A percentile compares a stretch with the other conserved stretches of the same genome.
phyloP scores from a whole-genome alignment of 257 asterid species.

The Prunella vulgaris region DNA sequence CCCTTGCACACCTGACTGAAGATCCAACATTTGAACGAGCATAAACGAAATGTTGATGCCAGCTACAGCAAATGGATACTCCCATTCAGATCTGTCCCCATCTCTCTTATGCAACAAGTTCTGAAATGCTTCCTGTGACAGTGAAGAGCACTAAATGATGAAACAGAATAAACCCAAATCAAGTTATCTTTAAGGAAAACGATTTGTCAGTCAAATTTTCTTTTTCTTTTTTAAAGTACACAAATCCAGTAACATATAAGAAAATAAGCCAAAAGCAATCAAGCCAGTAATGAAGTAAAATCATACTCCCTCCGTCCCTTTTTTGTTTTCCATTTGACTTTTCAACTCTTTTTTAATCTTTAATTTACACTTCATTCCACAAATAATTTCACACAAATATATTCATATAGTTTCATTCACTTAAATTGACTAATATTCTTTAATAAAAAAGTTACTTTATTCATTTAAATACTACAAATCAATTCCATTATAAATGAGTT shows the following conservation, averaged over 20 bases:
- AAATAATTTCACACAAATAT: too few species aligned
- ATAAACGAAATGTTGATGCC: slow-evolving; percentile 92
- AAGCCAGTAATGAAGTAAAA: background rate
- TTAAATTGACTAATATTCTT: too few species aligned
- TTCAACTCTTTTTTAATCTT: too few species aligned
- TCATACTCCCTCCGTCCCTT: too few species aligned
- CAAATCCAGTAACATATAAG: background rate
- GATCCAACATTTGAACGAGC: slow-evolving; percentile 94
- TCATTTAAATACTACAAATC: too few species aligned
- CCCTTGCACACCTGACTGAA: slow-evolving; percentile 68
- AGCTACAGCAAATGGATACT: slow-evolving; percentile 98
- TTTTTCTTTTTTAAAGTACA: background rate
- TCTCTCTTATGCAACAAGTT: slow-evolving; percentile 74
- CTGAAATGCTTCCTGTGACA: slow-evolving; percentile 65
- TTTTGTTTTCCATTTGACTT: too few species aligned
- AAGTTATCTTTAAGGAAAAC: background rate
- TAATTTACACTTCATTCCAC: too few species aligned
- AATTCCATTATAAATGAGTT: too few species aligned
- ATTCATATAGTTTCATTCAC: too few species aligned
- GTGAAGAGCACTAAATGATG: background rate
- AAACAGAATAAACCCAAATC: background rate
- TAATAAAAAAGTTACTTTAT: too few species aligned
- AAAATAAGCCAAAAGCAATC: background rate
- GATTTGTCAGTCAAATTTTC: background rate
- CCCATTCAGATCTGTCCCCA: slow-evolving; percentile 93